Conservation (phyloP, 805 yeast genomes). For the Saturnispora serradocipensis region DNA sequence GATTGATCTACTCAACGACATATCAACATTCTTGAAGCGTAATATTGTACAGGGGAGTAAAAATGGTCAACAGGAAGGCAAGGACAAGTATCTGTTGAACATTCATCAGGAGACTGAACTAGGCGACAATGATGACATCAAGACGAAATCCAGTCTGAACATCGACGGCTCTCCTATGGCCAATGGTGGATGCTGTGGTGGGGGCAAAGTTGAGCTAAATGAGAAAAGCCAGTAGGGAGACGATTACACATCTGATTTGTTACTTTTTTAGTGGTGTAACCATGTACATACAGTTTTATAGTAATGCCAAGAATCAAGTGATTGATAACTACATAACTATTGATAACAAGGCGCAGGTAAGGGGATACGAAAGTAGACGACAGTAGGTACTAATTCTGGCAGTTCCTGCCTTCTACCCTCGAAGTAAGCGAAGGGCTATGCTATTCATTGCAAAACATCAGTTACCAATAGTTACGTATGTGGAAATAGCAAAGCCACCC, state of each 20-base stretch:
- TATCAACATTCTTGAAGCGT: conserved; percentile 55
- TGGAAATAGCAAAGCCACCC: not conserved
- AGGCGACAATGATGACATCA: conserved; percentile 81
- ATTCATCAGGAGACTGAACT: conserved; percentile 78
- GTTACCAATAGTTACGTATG: not conserved
- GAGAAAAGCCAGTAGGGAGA: conserved; percentile 6
- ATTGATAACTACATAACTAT: too few relatives aligned
- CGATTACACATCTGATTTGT: not conserved
- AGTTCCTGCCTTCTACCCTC: too few relatives aligned
- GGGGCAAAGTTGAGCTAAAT: conserved; percentile 35
- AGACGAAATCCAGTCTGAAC: conserved; percentile 33
- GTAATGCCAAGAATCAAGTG: not conserved
- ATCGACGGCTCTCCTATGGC: conserved; percentile 24
- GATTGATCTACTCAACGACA: conserved; percentile 52
- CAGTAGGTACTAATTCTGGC: too few relatives aligned
- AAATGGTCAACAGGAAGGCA: conserved; percentile 28
- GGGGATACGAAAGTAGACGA: too few relatives aligned
- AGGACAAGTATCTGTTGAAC: conserved; percentile 45
- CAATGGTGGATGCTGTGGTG: conserved; percentile 43
- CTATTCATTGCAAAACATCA: not conserved
- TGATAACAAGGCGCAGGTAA: too few relatives aligned
- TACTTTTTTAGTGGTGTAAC: too few relatives aligned
- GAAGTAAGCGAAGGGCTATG: not conserved
- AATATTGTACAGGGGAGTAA: conserved; percentile 86
- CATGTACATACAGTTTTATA: not conserved